Evolutionary conservation across 176 grass and related monocot species (phyloP), one percentile per base, ranked within the genome.

Genomic region (Oryza brachyantha): DNA sequence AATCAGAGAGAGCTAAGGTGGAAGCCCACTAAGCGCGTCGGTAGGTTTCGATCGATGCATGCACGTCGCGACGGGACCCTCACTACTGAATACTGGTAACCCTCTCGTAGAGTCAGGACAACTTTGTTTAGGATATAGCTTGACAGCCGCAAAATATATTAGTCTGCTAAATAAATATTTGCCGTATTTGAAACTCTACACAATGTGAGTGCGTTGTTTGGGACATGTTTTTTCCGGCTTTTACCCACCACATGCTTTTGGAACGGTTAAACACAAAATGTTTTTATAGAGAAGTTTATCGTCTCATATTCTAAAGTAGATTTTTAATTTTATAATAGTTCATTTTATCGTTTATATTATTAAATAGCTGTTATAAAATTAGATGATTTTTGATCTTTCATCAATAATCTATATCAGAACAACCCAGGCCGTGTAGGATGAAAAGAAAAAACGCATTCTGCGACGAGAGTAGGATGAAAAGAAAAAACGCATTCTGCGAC

Each of bases 21-120:
- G 79, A 46, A 8, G 36, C 55, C 79, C 79, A 81, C 89, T 85
- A 87, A 81, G 42, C 76, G 80, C 81, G 89, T 87, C n/a, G 68
- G 79, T 46, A 43, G 39, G 46, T 68, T 48, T 73, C 50, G 39
- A 72, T 73, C 50, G 39, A 72, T 84, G 83, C 64, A 68, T 50
- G 36, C 88, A 87, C 88, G 88, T 81, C 84, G 67, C 67, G 82
- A 46, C 35, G 26, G 64, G 64, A 68, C 75, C 80, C 80, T 68
- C 84, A 35, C 84, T 80, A 60, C 66, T 41, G 31, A 32, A n/a
- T n/a, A n/a, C n/a, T n/a, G 7, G 58, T 16, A 19, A 69, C 1
- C 17, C 48, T 52, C 17, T 8, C 48, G n/a, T n/a, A 52, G 17
- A 52, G 1, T 21, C 29, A 73, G 9, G 17, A 40, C 64, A 39